These are phyloP conservation scores for Dictyostelium citrinum DNA, from an alignment of 78 protist species.

Conservation along the genomic window DNA sequence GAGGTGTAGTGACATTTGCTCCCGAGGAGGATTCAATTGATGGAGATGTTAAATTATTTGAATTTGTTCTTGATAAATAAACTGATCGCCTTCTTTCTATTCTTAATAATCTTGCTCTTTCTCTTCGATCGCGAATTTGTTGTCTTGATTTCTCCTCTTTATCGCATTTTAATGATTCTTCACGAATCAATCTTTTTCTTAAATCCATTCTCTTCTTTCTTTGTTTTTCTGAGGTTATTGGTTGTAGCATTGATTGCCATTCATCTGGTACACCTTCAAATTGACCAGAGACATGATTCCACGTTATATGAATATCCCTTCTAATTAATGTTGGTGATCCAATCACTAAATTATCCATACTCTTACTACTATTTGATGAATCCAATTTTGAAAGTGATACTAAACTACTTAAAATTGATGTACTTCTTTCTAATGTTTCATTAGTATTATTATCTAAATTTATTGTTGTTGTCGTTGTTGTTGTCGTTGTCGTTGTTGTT, in stretches of 20 bases:
- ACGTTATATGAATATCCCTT: slow-evolving; percentile 63
- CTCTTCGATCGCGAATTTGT: slow-evolving; percentile 26
- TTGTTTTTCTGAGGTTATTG: slow-evolving; percentile 39
- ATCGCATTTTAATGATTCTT: slow-evolving; percentile 17
- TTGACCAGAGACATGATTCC: slow-evolving; percentile 74
- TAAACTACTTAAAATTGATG: neutral
- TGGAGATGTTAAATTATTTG: neutral
- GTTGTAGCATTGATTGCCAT: slow-evolving; percentile 18
- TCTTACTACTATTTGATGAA: neutral
- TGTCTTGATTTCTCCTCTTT: slow-evolving; percentile 33
- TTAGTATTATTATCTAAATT: neutral
- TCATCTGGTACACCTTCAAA: slow-evolving; percentile 69
- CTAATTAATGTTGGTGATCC: slow-evolving; percentile 10
- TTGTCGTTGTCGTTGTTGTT: neutral
- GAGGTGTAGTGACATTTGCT: too few species aligned
- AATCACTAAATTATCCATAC: neutral
- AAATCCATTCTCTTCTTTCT: slow-evolving; percentile 15
- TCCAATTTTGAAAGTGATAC: neutral
- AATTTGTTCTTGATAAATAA: neutral
- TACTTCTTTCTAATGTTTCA: neutral
- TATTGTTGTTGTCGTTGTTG: too few species aligned
- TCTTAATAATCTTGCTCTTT: slow-evolving; percentile 14
- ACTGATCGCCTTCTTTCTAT: slow-evolving; percentile 48
- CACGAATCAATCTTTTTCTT: slow-evolving; percentile 1
- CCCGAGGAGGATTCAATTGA: too few species aligned